Percentiles rank a stretch among this genome's conserved stretches.
phyloP scores from a whole-genome alignment of 441 rosid genomes.

The Brassica hybrid region DNA sequence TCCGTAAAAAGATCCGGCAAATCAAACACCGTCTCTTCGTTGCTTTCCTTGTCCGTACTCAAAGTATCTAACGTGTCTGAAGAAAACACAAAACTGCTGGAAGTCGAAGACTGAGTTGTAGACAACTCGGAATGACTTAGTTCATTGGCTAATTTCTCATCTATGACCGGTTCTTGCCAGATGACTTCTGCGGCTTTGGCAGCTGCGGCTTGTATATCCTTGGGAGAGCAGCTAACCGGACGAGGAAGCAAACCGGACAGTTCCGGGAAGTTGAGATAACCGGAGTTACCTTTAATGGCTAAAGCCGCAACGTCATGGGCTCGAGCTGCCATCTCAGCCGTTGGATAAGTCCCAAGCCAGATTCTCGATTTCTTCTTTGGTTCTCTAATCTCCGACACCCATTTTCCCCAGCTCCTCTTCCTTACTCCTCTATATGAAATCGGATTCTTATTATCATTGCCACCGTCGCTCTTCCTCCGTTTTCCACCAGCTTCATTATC shows the following conservation, averaged over 20 bases:
- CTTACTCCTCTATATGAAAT: constrained; percentile 66
- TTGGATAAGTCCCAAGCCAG: constrained; percentile 32
- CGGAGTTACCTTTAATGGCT: constrained; percentile 60
- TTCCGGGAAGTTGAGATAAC: constrained; percentile 66
- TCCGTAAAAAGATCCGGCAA: constrained; percentile 73
- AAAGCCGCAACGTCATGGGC: constrained; percentile 77
- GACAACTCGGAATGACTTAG: constrained; percentile 37
- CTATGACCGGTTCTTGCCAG: constrained; percentile 36
- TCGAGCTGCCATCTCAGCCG: constrained; percentile 80
- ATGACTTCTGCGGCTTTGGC: constrained; percentile 59
- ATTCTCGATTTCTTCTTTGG: constrained; percentile 1
- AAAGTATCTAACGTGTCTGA: constrained; percentile 44
- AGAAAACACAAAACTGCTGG: constrained; percentile 38
- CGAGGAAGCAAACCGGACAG: constrained; percentile 59
- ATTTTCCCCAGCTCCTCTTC: constrained; percentile 55
- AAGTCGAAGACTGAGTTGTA: constrained; percentile 11
- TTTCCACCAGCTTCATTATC: constrained; percentile 30
- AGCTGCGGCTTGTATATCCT: constrained; percentile 68
- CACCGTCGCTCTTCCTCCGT: constrained; percentile 35
- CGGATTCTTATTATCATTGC: constrained; percentile 35
- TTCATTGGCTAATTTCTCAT: not conserved
- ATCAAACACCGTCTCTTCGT: constrained; percentile 68
- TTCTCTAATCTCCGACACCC: constrained; percentile 12
- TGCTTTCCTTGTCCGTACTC: constrained; percentile 42
- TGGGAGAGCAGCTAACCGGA: constrained; percentile 56